phyloP scores from a whole-genome alignment of 148 eudicot genomes.

The Heliamphora exappendiculata region DNA sequence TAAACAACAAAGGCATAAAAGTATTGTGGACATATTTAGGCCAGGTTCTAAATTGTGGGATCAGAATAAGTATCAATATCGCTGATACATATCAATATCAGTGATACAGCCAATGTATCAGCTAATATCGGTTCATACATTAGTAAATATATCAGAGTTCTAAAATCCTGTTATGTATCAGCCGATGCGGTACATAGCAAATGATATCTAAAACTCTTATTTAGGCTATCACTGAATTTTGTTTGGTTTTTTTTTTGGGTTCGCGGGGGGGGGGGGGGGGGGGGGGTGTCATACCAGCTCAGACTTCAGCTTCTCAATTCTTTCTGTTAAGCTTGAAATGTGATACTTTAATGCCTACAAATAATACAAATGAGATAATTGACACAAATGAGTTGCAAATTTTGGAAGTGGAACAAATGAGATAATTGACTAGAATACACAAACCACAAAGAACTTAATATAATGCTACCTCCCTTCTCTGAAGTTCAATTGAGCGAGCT shows the following conservation, averaged over 20 bases:
- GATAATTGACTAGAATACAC: not conserved
- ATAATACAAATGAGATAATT: constrained; percentile 10
- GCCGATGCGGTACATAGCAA: too few species aligned
- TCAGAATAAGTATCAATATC: too few species aligned
- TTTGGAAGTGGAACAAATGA: not conserved
- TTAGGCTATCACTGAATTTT: not conserved
- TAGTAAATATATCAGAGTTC: too few species aligned
- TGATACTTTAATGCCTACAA: constrained; percentile 81
- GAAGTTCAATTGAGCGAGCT: constrained; percentile 88
- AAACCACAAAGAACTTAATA: not conserved
- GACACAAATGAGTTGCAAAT: too few species aligned
- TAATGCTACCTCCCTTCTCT: constrained; percentile 71
- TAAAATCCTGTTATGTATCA: too few species aligned
- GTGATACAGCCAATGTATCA: too few species aligned
- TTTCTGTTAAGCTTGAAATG: constrained; percentile 44
- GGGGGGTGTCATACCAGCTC: constrained; percentile 48
- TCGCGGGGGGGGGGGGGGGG: not conserved
- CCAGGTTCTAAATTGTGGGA: too few species aligned
- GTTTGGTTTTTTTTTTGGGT: not conserved
- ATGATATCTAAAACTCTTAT: not conserved
- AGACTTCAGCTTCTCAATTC: constrained; percentile 51
- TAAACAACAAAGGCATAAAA: not conserved
- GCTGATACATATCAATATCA: too few species aligned
- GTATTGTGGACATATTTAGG: too few species aligned
- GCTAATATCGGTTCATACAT: too few species aligned